phyloP scores from a whole-genome alignment of 2,329 filamentous ascomycete genomes.

The Hypoxylon sp. region DNA sequence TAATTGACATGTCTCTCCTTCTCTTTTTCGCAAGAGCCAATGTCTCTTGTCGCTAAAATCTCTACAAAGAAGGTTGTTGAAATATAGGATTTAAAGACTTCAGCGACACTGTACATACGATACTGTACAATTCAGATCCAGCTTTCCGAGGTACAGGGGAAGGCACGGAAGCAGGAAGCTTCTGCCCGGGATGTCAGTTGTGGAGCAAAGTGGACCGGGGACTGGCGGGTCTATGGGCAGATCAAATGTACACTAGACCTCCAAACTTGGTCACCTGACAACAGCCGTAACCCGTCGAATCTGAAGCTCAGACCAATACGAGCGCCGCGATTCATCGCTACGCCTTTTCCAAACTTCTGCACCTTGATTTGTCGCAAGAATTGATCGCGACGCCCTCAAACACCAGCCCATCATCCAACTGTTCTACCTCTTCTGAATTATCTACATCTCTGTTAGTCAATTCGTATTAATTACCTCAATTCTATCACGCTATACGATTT shows the following conservation, averaged over 20 bases:
- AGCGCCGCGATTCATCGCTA: conserved; percentile 4
- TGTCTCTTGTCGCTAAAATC: neutral
- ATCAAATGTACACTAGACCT: conserved; percentile 18
- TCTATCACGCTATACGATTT: neutral
- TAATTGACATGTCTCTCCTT: neutral
- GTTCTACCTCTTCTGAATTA: neutral
- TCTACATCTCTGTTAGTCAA: conserved; percentile 8
- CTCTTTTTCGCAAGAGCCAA: neutral
- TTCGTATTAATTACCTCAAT: neutral
- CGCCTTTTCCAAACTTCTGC: neutral
- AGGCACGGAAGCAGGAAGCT: conserved; percentile 19
- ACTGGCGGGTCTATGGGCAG: conserved; percentile 27
- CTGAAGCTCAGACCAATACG: conserved; percentile 20
- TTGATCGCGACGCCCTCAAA: conserved; percentile 15
- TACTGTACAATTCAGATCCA: conserved; percentile 8
- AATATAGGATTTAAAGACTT: neutral
- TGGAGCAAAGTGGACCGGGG: conserved; percentile 23
- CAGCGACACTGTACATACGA: neutral
- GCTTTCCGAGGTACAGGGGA: conserved; percentile 12
- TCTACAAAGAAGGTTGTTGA: neutral
- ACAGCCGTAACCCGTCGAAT: neutral
- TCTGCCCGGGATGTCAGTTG: conserved; percentile 21
- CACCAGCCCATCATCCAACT: conserved; percentile 10
- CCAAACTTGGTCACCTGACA: neutral
- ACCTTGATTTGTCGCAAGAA: conserved; percentile 34